A percentile compares a stretch with the other conserved stretches of the same genome.
Evolutionary conservation across 495 filamentous ascomycete species (phyloP).

Genomic region (Astrocystis sublimbata): DNA sequence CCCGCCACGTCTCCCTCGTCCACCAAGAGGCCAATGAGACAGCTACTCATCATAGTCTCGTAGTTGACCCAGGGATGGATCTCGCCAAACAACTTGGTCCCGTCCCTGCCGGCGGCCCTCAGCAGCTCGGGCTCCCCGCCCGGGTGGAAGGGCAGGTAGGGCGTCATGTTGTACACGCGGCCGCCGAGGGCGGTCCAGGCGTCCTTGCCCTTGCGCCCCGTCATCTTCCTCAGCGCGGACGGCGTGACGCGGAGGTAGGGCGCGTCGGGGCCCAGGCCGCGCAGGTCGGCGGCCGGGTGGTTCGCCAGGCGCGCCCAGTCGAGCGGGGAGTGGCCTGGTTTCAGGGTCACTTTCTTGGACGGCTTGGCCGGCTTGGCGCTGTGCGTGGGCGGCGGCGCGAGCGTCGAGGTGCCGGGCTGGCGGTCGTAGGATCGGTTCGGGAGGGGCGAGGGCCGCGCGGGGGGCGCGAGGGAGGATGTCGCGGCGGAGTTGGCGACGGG

Average conservation of each 20-base stretch:
- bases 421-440: conserved; percentile 38
- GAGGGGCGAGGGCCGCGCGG: conserved; percentile 17
- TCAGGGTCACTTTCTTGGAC: conserved; percentile 64
- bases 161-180: conserved; percentile 89
- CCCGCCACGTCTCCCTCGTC: conserved; percentile 66
- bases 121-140: conserved; percentile 87
- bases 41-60: conserved; percentile 87
- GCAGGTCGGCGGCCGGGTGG: conserved; percentile 67
- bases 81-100: conserved; percentile 80
- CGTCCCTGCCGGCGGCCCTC: conserved; percentile 75
- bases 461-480: conserved; percentile 19
- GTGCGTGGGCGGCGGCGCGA: conserved; percentile 51
- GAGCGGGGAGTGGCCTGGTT: conserved; percentile 86
- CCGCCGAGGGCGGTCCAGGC: conserved; percentile 88
- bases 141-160: conserved; percentile 88
- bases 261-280: conserved; percentile 48
- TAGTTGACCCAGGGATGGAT: conserved; percentile 98
- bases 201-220: conserved; percentile 76
- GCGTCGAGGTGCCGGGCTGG: conserved; percentile 37
- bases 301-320: conserved; percentile 85
- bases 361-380: conserved; percentile 49
- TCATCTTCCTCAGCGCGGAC: conserved; percentile 69
- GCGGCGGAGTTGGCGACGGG: conserved; percentile 19
- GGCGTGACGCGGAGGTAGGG: conserved; percentile 69
- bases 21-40: conserved; percentile 83